Base-by-base conservation (phyloP, 2,329 filamentous ascomycete genomes). In the Arthroderma sp. region DNA sequence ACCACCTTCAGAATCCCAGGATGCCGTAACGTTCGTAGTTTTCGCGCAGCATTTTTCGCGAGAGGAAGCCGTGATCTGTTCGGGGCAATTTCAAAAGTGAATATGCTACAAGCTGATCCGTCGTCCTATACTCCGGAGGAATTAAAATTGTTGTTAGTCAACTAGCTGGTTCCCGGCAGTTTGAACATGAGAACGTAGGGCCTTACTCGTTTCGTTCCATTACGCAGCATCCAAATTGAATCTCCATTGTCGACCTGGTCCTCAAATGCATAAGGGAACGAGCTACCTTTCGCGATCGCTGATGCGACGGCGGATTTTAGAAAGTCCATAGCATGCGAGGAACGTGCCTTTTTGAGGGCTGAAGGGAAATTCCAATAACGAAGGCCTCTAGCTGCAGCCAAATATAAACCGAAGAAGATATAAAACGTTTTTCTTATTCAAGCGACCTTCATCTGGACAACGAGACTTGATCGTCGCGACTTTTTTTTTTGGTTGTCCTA, bases 241-340 rank as follows among this genome's bases (percentile, higher is more conserved):
- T 91, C 80, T 62, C 93, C 86, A 43, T 91, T 73, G 61, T 96
- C 89, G 48, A 96, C 83, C 62, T 83, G 79, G 65, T 98, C 91
- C 56, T 88, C 89, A 60, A 96, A 91, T 40, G 77, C 82, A 62
- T 94, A 96, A 4, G 87, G 87, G 60, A 95, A 94, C 4, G 88
- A 82, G 43, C 88, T 87, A 1, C 89, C 88, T 64, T 94, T 91
- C 38, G 91, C 86, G 58, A 98, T 96, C 55, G 88, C 89, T 50
- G 91, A 96, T 38, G 88, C 89, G 61, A 96, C 87, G 43, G 91
- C 91, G 50, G 88, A 96, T 68, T 96, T 96, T 60, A 98, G 77
- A 60, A 96, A 96, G 64, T 98, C 88, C 91, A 98, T 98, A 54
- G 34, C 38, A n/a, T 5, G 9, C 9, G 9, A 8, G 15, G 40